These are phyloP conservation scores for Ilyonectria robusta DNA, from an alignment of 2,329 filamentous ascomycete genomes.

Conservation along the genomic window DNA sequence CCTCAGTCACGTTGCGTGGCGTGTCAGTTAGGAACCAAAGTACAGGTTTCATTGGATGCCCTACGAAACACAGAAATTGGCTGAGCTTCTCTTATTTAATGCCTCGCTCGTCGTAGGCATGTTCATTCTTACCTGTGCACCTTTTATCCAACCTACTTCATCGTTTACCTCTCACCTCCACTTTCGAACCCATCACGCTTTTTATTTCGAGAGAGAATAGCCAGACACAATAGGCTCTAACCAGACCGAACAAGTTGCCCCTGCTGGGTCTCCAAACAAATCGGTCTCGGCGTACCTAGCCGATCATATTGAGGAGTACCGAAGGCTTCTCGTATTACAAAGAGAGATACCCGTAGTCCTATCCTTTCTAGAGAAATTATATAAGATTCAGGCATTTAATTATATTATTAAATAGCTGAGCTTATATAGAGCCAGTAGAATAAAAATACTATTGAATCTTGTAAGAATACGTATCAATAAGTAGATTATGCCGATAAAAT, in stretches of 20 bases:
- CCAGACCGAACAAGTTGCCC: not conserved
- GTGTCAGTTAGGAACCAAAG: no score
- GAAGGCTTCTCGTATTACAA: not conserved
- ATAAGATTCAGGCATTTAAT: not conserved
- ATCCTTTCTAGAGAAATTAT: not conserved
- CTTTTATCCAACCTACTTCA: not conserved
- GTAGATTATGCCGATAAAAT: not conserved
- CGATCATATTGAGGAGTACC: not conserved
- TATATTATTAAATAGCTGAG: not conserved
- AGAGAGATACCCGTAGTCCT: not conserved
- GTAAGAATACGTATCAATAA: not conserved
- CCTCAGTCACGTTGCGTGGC: no score
- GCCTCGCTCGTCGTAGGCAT: no score
- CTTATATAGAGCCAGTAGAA: not conserved
- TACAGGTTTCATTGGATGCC: no score
- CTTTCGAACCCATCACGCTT: not conserved
- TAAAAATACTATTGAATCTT: not conserved
- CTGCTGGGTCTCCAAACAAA: not conserved
- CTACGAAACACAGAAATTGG: no score
- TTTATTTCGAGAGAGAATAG: not conserved
- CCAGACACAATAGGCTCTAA: not conserved
- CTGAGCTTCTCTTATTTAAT: no score
- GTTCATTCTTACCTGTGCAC: not conserved
- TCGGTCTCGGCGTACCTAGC: constrained; percentile 1
- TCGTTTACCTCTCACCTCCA: not conserved